Percentiles rank a stretch among this genome's conserved stretches.
phyloP scores from a whole-genome alignment of 371 early-diverging fungal genomes.

The Mortierella polycephala region DNA sequence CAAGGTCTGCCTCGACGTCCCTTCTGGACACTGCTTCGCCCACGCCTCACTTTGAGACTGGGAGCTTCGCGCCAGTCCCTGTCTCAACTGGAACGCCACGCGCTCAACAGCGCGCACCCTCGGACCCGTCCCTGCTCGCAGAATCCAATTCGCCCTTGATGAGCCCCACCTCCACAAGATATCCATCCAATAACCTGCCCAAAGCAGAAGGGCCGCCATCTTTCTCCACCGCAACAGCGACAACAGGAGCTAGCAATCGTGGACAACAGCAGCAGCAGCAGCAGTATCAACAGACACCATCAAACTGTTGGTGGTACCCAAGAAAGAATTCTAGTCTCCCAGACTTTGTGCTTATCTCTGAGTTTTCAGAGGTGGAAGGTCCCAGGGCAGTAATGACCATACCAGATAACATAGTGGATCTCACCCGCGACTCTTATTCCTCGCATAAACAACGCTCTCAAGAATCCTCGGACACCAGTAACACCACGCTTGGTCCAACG shows the following conservation, averaged over 20 bases:
- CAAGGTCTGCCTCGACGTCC: slow-evolving; percentile 39
- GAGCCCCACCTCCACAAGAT: slow-evolving; percentile 8
- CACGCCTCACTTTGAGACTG: slow-evolving; percentile 20
- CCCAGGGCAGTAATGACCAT: slow-evolving; percentile 65
- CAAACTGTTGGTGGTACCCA: slow-evolving; percentile 34
- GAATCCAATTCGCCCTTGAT: slow-evolving; percentile 19
- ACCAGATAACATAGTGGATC: slow-evolving; percentile 51
- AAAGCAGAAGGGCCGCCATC: neutral
- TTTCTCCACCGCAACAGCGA: neutral
- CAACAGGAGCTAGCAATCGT: neutral
- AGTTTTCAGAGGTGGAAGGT: slow-evolving; percentile 71
- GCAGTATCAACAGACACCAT: slow-evolving; percentile 15
- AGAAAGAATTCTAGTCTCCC: slow-evolving; percentile 40
- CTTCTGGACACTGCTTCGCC: slow-evolving; percentile 27
- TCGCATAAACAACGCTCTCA: slow-evolving; percentile 27
- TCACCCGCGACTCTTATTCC: slow-evolving; percentile 53
- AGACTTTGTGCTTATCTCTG: slow-evolving; percentile 69
- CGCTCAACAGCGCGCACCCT: slow-evolving; percentile 10
- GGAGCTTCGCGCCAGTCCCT: slow-evolving; percentile 4
- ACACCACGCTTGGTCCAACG: slow-evolving; percentile 20
- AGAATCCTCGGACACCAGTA: slow-evolving; percentile 24
- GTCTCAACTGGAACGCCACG: slow-evolving; percentile 13
- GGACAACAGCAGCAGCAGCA: slow-evolving; percentile 8
- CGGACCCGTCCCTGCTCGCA: slow-evolving; percentile 15
- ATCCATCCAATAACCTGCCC: neutral